phyloP scores from a whole-genome alignment of 2,329 filamentous ascomycete genomes.

The Neoscytalidium dimidiatum region DNA sequence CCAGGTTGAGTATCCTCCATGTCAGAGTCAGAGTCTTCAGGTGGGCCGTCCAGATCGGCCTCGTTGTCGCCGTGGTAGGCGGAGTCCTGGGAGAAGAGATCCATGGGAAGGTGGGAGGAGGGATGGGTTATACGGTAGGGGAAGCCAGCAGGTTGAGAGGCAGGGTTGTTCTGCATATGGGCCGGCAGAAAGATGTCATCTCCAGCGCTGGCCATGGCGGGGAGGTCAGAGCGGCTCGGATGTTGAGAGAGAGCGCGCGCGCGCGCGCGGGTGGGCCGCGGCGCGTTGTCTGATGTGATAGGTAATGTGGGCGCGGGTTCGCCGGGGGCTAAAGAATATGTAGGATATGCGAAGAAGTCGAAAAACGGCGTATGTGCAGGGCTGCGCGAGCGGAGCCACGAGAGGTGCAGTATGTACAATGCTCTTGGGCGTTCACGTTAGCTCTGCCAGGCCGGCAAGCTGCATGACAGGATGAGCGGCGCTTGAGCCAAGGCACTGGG shows the following conservation, averaged over 20 bases:
- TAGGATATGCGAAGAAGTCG: conserved; percentile 18
- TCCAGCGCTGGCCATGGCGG: conserved; percentile 13
- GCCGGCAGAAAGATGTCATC: conserved; percentile 9
- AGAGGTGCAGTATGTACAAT: conserved; percentile 20
- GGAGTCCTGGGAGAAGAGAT: conserved; percentile 3
- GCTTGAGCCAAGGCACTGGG: conserved; percentile 11
- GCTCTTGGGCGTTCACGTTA: conserved; percentile 12
- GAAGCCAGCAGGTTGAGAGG: neutral
- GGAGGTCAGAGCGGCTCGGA: conserved; percentile 1
- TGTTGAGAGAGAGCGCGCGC: too few relatives aligned
- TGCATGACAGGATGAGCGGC: conserved; percentile 17
- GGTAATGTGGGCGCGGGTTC: neutral
- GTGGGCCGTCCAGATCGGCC: conserved; percentile 2
- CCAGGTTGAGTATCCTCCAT: conserved; percentile 18
- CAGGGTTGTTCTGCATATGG: neutral
- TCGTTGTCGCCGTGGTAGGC: conserved; percentile 6
- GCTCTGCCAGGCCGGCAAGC: conserved; percentile 18
- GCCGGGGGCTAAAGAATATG: conserved; percentile 14
- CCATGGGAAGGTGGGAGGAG: neutral
- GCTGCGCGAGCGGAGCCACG: conserved; percentile 8
- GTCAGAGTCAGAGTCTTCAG: conserved; percentile 18
- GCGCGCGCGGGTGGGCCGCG: neutral
- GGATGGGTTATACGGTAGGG: conserved; percentile 8
- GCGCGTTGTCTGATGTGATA: neutral
- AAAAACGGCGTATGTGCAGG: conserved; percentile 20